Base-by-base conservation (phyloP, 345 rosid species). In the Lepidium africanum region DNA sequence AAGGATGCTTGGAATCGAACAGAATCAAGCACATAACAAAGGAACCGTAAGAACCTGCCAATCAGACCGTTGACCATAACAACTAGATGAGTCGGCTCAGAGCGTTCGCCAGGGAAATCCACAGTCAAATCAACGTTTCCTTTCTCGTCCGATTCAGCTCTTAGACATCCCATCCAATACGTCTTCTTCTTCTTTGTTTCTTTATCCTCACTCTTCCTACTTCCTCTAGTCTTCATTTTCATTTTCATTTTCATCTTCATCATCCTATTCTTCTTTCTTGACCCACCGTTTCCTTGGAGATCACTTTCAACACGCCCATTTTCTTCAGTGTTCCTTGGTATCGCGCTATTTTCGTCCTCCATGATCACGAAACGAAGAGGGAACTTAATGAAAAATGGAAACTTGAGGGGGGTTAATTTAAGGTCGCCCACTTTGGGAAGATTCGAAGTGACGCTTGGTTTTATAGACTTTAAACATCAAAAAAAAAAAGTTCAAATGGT, bases 1-100 rank as follows among this genome's bases (percentile, higher is more conserved):
- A 43, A n/a, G 14, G 12, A 40, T 30, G 36, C 45, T 66, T 43
- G 2, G 19, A 21, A 35, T 53, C 9, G 47, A 68, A 53, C 58
- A 57, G 3, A 72, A 69, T 9, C 39, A 58, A 65, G 40, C 36
- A 45, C 61, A 23, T 9, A 49, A 45, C 53, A 66, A 40, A 63
- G 25, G 39, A 36, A 25, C 6, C 17, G n/a, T n/a, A 5, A 39
- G 64, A 41, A 89, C 96, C 96, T 88, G 78, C 98, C 96, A 41
- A 86, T 78, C 40, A 92, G 81, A 71, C 98, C 98, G 63, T 90
- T 90, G 70, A 87, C 92, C 95, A 81, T 87, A 56, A 89, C 69
- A 70, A 92, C 87, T 3, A 92, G 83, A 67, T 92, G 98, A 74
- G 81, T 55, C 5, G 92, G 91, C 61, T 49, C 39, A 6, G 78